Base-by-base conservation (phyloP, 2,329 filamentous ascomycete species). In the Colletotrichum liaoningense region DNA sequence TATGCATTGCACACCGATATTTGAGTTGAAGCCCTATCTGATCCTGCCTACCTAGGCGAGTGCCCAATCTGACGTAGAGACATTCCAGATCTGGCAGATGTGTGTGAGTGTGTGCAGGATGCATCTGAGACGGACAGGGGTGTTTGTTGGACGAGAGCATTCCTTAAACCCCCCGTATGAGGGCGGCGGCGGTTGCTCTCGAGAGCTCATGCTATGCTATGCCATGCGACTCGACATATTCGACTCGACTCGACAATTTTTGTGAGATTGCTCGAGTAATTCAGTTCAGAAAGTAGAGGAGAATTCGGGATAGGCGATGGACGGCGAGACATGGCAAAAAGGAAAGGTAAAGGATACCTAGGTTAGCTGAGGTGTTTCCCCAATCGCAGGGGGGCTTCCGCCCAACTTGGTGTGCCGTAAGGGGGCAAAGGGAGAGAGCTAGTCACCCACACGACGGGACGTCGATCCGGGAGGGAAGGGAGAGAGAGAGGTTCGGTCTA, bases 41-140 rank as follows among this genome's bases (percentile, higher is more conserved):
- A 52, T 42, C 14, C 6, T 38, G 16, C 12, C 4, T 19, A 28
- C n/a, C 42, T 19, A 19, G 42, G 42, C 19, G 60, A 54, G 52
- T 63, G 60, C 60, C 46, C 60, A 63, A 63, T 63, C 28, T 65
- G 70, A 73, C 58, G 72, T 63, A 59, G 42, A 60, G 63, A 60
- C 58, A 73, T 65, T 65, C 74, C 52, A 69, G 63, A 70, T 75
- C 66, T 33, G 55, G 55, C 28, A 52, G 55, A 56, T 55, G 60
- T 52, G 57, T 14, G 74, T 68, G 60, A 63, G 63, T 72, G 70
- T 72, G 67, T 74, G 68, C 59, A 68, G 58, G 72, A 49, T 67
- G 64, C 60, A 63, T 70, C 65, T 70, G 59, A 56, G 70, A 42
- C 70, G n/a, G 66, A 65, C 70, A 73, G 70, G 70, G 70, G 69